These are phyloP conservation scores for Leccinum variicolor DNA, from an alignment of 768 basidiomycete species.

Conservation along the genomic window DNA sequence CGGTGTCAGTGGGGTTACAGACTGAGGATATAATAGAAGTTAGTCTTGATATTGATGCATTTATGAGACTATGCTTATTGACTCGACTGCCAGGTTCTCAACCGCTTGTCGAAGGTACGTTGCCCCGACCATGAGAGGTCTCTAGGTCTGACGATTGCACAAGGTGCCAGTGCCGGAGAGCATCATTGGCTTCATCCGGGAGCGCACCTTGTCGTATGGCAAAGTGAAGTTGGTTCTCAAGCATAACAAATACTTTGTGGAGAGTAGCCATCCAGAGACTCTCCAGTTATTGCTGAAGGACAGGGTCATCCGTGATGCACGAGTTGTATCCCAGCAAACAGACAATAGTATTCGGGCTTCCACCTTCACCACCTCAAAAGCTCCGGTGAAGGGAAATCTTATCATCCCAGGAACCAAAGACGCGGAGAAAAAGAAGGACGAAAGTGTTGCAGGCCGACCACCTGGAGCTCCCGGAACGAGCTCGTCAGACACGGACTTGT, in stretches of 20 bases:
- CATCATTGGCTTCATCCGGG: constrained; percentile 84
- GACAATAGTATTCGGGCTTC: constrained; percentile 74
- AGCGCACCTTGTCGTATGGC: constrained; percentile 93
- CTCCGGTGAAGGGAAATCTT: constrained; percentile 77
- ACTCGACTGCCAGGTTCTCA: constrained; percentile 56
- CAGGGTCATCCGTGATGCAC: constrained; percentile 76
- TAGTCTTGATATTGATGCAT: constrained; percentile 30
- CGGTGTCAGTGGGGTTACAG: constrained; percentile 96
- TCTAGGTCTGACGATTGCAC: constrained; percentile 2
- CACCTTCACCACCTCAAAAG: constrained; percentile 77
- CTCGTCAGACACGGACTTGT: constrained; percentile 68
- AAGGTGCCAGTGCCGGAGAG: constrained; percentile 91
- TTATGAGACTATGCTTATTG: constrained; percentile 31
- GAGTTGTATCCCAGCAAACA: constrained; percentile 64
- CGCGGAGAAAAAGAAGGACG: constrained; percentile 67
- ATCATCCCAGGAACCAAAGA: constrained; percentile 86
- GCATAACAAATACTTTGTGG: constrained; percentile 96
- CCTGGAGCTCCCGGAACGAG: constrained; percentile 26
- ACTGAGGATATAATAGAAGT: constrained; percentile 99
- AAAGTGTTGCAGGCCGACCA: constrained; percentile 36
- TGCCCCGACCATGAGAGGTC: constrained; percentile 1
- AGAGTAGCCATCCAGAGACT: constrained; percentile 93
- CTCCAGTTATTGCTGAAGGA: constrained; percentile 87
- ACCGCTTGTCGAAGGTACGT: constrained; percentile 69
- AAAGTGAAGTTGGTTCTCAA: constrained; percentile 98